phyloP scores from a whole-genome alignment of 306 rosid species.

The Crataegus laevigata region DNA sequence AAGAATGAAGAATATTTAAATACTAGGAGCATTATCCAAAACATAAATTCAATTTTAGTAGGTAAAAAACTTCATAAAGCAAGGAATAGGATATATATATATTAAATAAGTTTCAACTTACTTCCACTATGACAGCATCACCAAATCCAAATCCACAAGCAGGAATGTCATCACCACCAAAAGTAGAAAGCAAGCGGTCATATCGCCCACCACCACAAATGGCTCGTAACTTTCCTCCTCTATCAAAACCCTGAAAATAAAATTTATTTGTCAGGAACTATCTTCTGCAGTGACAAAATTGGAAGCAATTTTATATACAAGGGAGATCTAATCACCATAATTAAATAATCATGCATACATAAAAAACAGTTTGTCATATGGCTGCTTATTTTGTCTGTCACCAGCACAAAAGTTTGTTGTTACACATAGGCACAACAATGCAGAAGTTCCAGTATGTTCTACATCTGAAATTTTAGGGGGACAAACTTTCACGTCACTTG shows the following conservation, averaged over 20 bases:
- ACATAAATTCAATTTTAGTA: neutral
- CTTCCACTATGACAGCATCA: constrained; percentile 95
- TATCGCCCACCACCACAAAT: constrained; percentile 96
- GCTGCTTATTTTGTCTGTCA: neutral
- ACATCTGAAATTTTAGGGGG: neutral
- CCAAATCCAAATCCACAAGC: constrained; percentile 99
- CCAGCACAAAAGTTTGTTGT: neutral
- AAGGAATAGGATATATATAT: neutral
- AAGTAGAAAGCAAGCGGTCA: constrained; percentile 81
- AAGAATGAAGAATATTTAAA: neutral
- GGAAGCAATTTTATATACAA: neutral
- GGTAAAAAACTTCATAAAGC: neutral
- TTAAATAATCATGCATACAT: neutral
- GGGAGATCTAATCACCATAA: neutral
- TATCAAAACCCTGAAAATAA: constrained; percentile 73
- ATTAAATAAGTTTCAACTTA: constrained; percentile 28
- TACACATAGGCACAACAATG: neutral
- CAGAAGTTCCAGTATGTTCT: neutral
- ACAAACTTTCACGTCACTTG: neutral
- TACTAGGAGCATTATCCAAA: neutral
- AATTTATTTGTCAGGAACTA: neutral
- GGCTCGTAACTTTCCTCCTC: constrained; percentile 92
- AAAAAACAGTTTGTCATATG: neutral
- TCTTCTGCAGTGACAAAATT: neutral
- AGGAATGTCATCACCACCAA: constrained; percentile 85